Evolutionary conservation across 1,284 basidiomycete genomes (phyloP).

Genomic region (Prillingera fragicola): DNA sequence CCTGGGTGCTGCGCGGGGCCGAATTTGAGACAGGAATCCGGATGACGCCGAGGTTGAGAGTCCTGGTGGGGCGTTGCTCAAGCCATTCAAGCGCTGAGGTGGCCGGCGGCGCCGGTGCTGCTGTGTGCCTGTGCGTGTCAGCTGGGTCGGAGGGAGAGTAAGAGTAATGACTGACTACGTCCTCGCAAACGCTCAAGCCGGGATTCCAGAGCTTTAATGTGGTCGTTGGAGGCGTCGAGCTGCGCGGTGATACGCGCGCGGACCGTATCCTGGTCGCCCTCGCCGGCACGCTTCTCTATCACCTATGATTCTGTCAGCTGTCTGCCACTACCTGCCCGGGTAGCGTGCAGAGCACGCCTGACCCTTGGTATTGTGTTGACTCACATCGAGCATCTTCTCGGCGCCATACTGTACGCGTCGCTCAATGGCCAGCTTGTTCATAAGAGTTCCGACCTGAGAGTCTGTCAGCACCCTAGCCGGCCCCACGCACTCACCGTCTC

Average conservation of each 20-base stretch:
- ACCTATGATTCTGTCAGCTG: constrained; percentile 29
- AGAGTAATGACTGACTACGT: constrained; percentile 17
- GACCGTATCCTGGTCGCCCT: constrained; percentile 36
- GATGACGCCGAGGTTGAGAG: constrained; percentile 11
- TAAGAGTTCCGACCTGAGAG: constrained; percentile 46
- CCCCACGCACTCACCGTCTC: constrained; percentile 15
- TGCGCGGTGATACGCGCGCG: constrained; percentile 43
- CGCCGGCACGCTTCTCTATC: constrained; percentile 35
- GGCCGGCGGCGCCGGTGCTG: constrained; percentile 23
- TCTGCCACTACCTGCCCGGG: not conserved
- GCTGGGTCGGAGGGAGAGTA: too few species aligned
- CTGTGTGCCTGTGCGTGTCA: constrained; percentile 31
- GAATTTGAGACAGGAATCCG: too few species aligned
- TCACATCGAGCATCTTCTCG: constrained; percentile 53
- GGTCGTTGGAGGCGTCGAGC: constrained; percentile 41
- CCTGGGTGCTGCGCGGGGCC: too few species aligned
- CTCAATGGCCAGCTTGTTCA: constrained; percentile 50
- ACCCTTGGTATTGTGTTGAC: constrained; percentile 9
- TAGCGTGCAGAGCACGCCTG: not conserved
- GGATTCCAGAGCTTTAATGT: constrained; percentile 39
- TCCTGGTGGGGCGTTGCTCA: not conserved
- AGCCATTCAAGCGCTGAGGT: constrained; percentile 36
- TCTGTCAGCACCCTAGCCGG: not conserved
- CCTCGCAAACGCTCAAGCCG: constrained; percentile 34
- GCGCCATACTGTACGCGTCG: constrained; percentile 53